Conservation (phyloP, 805 yeast genomes). For the Ogataea salicorniae region DNA sequence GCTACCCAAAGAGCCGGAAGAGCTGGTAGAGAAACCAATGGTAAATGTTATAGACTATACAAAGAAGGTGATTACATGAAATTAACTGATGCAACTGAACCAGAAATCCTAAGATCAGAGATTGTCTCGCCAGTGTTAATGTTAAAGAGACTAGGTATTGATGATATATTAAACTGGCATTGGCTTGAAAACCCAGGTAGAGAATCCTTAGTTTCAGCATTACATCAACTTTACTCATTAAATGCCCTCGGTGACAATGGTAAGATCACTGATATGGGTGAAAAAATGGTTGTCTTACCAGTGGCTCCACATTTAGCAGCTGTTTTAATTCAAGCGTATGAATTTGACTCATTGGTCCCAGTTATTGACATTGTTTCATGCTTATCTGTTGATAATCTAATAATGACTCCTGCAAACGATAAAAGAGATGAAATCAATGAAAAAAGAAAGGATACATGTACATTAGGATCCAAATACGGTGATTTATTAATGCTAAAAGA, state of each 20-base stretch:
- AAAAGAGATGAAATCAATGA: slow-evolving; percentile 80
- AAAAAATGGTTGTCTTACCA: slow-evolving; percentile 82
- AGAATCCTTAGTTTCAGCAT: slow-evolving; percentile 68
- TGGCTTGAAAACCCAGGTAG: slow-evolving; percentile 92
- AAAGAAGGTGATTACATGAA: slow-evolving; percentile 63
- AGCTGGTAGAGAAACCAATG: slow-evolving; percentile 97
- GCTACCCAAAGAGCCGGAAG: slow-evolving; percentile 96
- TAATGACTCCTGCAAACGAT: slow-evolving; percentile 76
- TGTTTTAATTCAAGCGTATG: slow-evolving; percentile 69
- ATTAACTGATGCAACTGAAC: slow-evolving; percentile 78
- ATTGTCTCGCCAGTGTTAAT: slow-evolving; percentile 80
- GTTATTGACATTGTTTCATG: slow-evolving; percentile 91
- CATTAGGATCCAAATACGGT: slow-evolving; percentile 69
- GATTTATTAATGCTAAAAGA: slow-evolving; percentile 83
- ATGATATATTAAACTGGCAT: slow-evolving; percentile 79
- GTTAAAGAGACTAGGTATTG: slow-evolving; percentile 76
- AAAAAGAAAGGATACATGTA: slow-evolving; percentile 62
- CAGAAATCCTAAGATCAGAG: slow-evolving; percentile 86
- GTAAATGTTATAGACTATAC: slow-evolving; percentile 82
- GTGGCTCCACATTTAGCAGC: slow-evolving; percentile 89
- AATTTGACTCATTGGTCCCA: slow-evolving; percentile 43
- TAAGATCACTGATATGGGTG: slow-evolving; percentile 72
- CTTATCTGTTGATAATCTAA: slow-evolving; percentile 83
- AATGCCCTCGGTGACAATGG: slow-evolving; percentile 79
- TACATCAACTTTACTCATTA: slow-evolving; percentile 70